Base-by-base conservation (phyloP, 192 early-diverging fungal genomes). In the Backusella tarrabulga region DNA sequence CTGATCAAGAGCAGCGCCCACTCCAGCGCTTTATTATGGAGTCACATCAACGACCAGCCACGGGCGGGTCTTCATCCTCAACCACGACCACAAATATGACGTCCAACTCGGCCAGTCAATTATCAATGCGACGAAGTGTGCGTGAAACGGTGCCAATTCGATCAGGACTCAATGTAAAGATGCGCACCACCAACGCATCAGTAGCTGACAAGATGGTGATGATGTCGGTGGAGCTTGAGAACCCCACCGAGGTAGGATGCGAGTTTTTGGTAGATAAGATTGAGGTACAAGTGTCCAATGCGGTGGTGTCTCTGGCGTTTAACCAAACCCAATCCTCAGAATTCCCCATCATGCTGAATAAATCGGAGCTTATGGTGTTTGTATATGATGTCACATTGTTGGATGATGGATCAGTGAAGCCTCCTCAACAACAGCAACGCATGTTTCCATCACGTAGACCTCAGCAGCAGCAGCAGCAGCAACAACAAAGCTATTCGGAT, bases 151-250 rank as follows among this genome's bases (percentile, higher is more conserved):
- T 88, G n/a, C 85, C 86, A 0, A 78, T 88, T 6, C 83, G 86
- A 15, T 87, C 89, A 4, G 87, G 86, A 6, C 40, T 90, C 6
- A 87, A 83, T 67, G 86, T 90, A 4, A 81, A 87, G 68, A 90
- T 90, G 87, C 68, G 87, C n/a, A 88, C 89, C 1, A 90, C 89
- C 8, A 85, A 86, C 35, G 87, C 85, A 3, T 88, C 87, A 6
- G 83, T 87, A 12, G 83, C 82, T 36, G 89, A 90, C 40, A 87
- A 88, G 63, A 83, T 81, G 8, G 76, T 90, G 42, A 90, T 88
- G 85, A 90, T 90, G 89, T 90, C 89, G 0, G 86, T 90, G 11
- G 89, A 90, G 56, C 71, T 90, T 15, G 89, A 90, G 74, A 90
- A 90, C 72, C 86, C 88, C 29, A 82, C 78, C 5, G 86, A 85